Evolutionary conservation across 2,329 filamentous ascomycete species (phyloP), one percentile per base, ranked within the genome.

Genomic region (Pseudogymnoascus pannorum): DNA sequence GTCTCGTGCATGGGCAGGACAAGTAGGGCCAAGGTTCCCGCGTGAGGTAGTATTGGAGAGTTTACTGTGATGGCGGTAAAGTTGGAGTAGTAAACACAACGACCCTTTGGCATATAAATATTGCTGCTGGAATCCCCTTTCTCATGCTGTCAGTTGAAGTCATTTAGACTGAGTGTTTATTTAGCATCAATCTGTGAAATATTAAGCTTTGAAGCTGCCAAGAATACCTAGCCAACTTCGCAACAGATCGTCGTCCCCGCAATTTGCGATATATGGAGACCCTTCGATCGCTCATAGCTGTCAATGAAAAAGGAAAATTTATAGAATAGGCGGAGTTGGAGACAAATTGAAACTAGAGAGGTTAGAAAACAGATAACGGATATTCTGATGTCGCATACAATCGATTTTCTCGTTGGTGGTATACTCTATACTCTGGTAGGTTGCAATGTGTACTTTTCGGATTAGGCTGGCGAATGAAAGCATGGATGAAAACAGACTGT

Each of bases 121-220:
- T 16, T 16, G 4, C 14, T 5, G 5, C 18, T 29, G 24, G n/a
- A 29, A 54, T 54, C 44, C n/a, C 24, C 16, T 11, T 51, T 31
- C 11, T 31, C 24, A 54, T 18, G 16, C 44, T 4, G 2, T 54
- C n/a, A 18, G 29, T n/a, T 54, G 24, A 54, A 54, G 44, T 54
- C 24, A 54, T 54, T 48, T 24, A 54, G 29, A 29, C 22, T 54
- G 24, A 54, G 44, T 29, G 44, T 31, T 18, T 54, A 29, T 54
- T 54, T 54, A 29, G 24, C 24, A 29, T 29, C 44, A 54, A 54
- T 54, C 12, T 54, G 44, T 54, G n/a, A 9, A 31, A 54, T 5
- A 54, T 54, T 54, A 54, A 54, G 44, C 44, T 54, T 54, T 54
- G 44, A 54, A 54, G 44, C 44, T 51, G 44, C 24, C 44, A 54